Evolutionary conservation across 1,284 basidiomycete species (phyloP), one percentile per base, ranked within the genome.

Genomic region (Exobasidium rhododendri): DNA sequence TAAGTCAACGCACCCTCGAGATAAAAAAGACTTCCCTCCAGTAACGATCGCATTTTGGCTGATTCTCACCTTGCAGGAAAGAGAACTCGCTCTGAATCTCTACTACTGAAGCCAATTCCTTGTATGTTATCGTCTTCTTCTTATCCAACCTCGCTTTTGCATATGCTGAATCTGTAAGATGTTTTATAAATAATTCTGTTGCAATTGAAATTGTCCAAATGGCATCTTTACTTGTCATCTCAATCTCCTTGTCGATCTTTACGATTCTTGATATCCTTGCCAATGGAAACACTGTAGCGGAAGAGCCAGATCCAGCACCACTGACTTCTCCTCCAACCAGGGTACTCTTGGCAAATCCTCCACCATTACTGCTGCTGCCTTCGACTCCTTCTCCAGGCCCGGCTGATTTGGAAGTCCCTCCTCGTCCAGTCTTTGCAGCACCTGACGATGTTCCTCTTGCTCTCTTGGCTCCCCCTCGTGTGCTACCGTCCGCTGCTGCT

Each of bases 211-310:
- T 55, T 4, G 40, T 44, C 31, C 40, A 55, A 44, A 55, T 55
- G n/a, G 52, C 52, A 55, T 55, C 52, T 55, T 55, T 55, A 35
- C 32, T 40, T 3, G 52, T 55, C 52, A 55, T 55, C 28, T 55
- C 24, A 55, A 55, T 44, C 14, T 55, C 52, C n/a, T 20, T 20
- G 35, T 55, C 52, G 4, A 31, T 31, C 30, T 55, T 55, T 14
- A 55, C 52, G 17, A 55, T 55, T 44, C 52, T 55, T n/a, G 52
- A 35, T 22, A 55, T 29, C 26, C 52, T 55, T 55, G 52, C 40
- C n/a, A 55, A 29, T 55, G 52, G 52, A 26, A 55, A 55, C n/a
- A 44, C 20, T 30, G 4, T 55, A 29, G 13, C 35, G 31, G 52
- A 44, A 24, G 52, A 20, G 31, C 31, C 52, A 32, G 5, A 20